Evolutionary conservation across 1,139 yeast species (phyloP).

Genomic region (Debaryomyces udenii): DNA sequence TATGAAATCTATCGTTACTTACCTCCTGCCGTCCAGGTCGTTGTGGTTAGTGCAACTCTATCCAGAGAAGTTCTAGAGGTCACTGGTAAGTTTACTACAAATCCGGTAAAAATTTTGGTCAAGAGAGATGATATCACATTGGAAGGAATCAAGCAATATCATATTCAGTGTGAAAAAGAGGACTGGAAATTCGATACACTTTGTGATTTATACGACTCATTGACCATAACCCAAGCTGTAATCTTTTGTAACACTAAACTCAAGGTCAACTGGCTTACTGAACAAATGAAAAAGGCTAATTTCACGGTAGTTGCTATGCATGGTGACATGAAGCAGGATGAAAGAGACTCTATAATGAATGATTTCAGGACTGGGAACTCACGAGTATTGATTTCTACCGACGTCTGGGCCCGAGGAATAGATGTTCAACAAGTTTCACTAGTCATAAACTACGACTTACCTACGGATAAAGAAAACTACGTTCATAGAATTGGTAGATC

Average conservation of each 20-base stretch:
- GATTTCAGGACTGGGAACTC: slow-evolving; percentile 80
- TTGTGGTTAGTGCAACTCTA: slow-evolving; percentile 91
- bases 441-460: slow-evolving; percentile 91
- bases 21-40: slow-evolving; percentile 86
- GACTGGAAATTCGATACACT: slow-evolving; percentile 95
- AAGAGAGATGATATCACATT: slow-evolving; percentile 86
- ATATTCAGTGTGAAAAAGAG: slow-evolving; percentile 84
- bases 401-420: slow-evolving; percentile 97
- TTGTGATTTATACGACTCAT: slow-evolving; percentile 90
- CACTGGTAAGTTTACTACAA: slow-evolving; percentile 85
- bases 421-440: slow-evolving; percentile 97
- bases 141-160: slow-evolving; percentile 89
- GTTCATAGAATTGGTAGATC: slow-evolving; percentile 94
- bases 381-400: slow-evolving; percentile 89
- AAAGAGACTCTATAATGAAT: slow-evolving; percentile 85
- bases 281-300: slow-evolving; percentile 75
- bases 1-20: slow-evolving; percentile 82
- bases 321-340: slow-evolving; percentile 96
- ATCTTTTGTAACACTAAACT: slow-evolving; percentile 92
- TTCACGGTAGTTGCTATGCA: slow-evolving; percentile 95
- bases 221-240: slow-evolving; percentile 94
- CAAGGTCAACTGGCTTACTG: slow-evolving; percentile 89
- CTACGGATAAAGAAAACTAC: slow-evolving; percentile 83
- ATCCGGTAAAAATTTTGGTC: slow-evolving; percentile 88
- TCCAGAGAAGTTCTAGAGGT: slow-evolving; percentile 83